Base-by-base conservation (phyloP, 495 filamentous ascomycete genomes). In the Penicillium egyptiacum region DNA sequence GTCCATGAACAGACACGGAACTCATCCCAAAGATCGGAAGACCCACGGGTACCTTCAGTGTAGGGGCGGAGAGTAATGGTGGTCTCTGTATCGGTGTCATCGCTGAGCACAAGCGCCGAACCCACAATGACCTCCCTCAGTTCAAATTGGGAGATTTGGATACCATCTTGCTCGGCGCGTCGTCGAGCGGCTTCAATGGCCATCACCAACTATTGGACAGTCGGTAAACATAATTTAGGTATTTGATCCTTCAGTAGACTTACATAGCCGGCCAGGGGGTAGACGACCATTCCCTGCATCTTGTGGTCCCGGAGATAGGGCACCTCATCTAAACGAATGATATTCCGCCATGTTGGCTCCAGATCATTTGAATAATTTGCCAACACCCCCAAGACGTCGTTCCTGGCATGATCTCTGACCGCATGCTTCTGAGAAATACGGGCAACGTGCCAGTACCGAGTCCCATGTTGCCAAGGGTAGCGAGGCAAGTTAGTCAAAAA, bases 291-390 rank as follows among this genome's bases (percentile, higher is more conserved):
- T 0, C 64, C 70, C 30, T 74, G 68, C 35, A 83, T 72, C 42
- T 66, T 64, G 55, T 86, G 83, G 48, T 84, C 79, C 9, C 70
- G 62, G 23, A 82, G 58, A 79, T 83, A 86, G 0, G 80, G 79
- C 0, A 77, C 65, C 30, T 78, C 75, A 50, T 71, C 68, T 1
- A 78, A 61, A 9, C 76, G 75, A 6, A 83, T 30, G 23, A 81
- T 70, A 9, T 61, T 76, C 43, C 80, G 71, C 83, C 50, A 79
- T 25, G 73, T 66, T 0, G 78, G 80, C 53, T 71, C 68, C 12
- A 69, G 30, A 31, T 68, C 68, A 40, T 70, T 68, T 10, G 68
- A 68, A 37, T 70, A 70, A 14, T 62, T 61, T 11, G 62, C 64
- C 52, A 59, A 50, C 12, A 64, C 47, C 28, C 86, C 86, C 1